Evolutionary conservation across 257 asterid species (phyloP), one percentile per base, ranked within the genome.

Genomic region (Jasminum sambac): DNA sequence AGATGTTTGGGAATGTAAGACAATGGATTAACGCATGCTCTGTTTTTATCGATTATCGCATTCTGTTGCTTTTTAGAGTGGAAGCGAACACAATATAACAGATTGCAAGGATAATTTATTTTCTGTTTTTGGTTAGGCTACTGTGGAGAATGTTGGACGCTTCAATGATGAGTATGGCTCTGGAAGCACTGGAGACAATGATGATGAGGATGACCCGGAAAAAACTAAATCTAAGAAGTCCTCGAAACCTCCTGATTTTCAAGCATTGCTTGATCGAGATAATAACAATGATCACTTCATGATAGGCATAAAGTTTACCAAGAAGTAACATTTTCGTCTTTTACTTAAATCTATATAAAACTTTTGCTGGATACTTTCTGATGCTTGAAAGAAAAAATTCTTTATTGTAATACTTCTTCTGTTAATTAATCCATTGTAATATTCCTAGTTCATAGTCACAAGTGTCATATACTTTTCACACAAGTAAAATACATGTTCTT

Each of bases 271-370:
- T 78, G 96, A 95, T 69, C 84, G 78, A 64, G 85, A 80, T 77
- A 85, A 89, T 72, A 87, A 80, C 83, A 85, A 91, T 66, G 99
- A 94, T 78, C 92, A 89, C 84, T 94, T 94, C 80, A 83, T 88
- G 96, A 67, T 94, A 38, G 97, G 96, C 73, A 36, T 94, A 64
- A 91, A 94, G 81, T 89, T 84, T 76, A 85, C 96, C 73, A 79
- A 73, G 74, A 87, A 91, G 99, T 94, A 82, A 70, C 73, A 60
- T 72, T 76, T 73, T 61, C 52, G 55, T 21, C 21, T 37, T 74
- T 67, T 58, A 26, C 69, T 77, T 58, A 26, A 12, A 57, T 44
- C 69, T 62, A 42, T 44, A 12, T 55, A 6, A 2, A 55, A 55
- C 1, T 21, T 21, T 55, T 21, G 7, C n/a, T 21, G 8, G 34